Evolutionary conservation across 805 yeast genomes (phyloP).

Genomic region (Vanderwaltozyma polyspora): DNA sequence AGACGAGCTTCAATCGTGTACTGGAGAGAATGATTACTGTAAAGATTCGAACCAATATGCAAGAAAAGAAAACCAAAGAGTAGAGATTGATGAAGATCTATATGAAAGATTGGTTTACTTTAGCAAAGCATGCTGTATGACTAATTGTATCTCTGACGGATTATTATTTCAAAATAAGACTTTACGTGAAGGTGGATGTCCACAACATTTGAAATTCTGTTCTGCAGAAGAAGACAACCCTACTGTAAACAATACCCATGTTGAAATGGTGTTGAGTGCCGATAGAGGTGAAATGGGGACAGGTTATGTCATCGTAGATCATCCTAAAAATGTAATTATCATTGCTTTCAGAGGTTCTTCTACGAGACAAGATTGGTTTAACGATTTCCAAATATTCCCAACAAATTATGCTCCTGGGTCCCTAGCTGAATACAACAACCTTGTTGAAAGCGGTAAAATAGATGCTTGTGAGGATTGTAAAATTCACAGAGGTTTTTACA

Average conservation of each 20-base stretch:
- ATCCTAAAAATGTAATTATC: conserved; percentile 31
- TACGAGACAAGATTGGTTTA: conserved; percentile 48
- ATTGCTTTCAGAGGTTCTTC: conserved; percentile 56
- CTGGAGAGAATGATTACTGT: no score
- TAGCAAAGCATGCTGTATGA: conserved; percentile 26
- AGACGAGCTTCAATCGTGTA: no score
- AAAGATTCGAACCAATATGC: no score
- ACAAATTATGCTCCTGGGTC: conserved; percentile 38
- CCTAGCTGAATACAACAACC: conserved; percentile 12
- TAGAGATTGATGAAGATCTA: conserved; percentile 4
- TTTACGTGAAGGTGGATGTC: conserved; percentile 27
- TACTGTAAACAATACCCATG: conserved; percentile 22
- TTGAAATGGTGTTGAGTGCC: conserved; percentile 33
- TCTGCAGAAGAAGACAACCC: conserved; percentile 17
- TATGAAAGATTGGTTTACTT: conserved; percentile 25
- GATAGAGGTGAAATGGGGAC: conserved; percentile 39
- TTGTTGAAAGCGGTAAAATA: conserved; percentile 14
- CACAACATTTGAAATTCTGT: conserved; percentile 23
- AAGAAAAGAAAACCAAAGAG: no score
- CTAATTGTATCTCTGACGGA: conserved; percentile 27
- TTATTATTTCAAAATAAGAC: conserved; percentile 15
- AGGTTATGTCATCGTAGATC: conserved; percentile 45
- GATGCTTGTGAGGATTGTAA: conserved; percentile 38
- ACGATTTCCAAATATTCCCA: conserved; percentile 42
- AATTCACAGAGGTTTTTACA: conserved; percentile 56